Percentiles rank a stretch among this genome's conserved stretches.
Evolutionary conservation across 2,329 filamentous ascomycete genomes (phyloP).

Genomic region (Aspergillus intermedius): DNA sequence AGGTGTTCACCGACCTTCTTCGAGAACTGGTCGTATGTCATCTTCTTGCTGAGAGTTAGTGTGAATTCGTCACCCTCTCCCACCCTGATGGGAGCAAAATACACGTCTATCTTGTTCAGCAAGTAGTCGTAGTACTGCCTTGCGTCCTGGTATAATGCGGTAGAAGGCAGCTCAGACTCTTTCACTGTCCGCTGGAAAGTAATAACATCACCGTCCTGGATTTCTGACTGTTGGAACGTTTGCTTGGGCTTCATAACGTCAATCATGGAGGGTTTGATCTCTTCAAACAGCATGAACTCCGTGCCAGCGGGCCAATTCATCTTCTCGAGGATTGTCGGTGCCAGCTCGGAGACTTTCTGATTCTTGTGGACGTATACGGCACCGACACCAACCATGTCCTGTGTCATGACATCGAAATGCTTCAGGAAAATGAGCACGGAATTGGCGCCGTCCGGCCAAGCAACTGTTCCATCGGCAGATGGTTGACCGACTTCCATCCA

Average conservation of each 20-base stretch:
- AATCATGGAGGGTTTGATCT: slow-evolving; percentile 95
- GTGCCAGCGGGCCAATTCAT: slow-evolving; percentile 82
- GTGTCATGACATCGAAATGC: slow-evolving; percentile 73
- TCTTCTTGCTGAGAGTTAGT: slow-evolving; percentile 76
- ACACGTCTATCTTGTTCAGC: slow-evolving; percentile 71
- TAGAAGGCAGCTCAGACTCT: slow-evolving; percentile 33
- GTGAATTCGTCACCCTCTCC: slow-evolving; percentile 60
- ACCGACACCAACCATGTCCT: slow-evolving; percentile 68
- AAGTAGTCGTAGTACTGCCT: slow-evolving; percentile 91
- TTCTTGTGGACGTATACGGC: slow-evolving; percentile 83
- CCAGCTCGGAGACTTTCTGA: slow-evolving; percentile 80
- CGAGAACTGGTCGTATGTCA: slow-evolving; percentile 80
- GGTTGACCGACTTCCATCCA: slow-evolving; percentile 78
- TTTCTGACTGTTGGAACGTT: slow-evolving; percentile 81
- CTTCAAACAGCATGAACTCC: slow-evolving; percentile 73
- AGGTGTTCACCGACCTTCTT: slow-evolving; percentile 76
- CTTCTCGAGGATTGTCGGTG: slow-evolving; percentile 66
- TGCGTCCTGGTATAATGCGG: slow-evolving; percentile 57
- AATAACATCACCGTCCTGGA: slow-evolving; percentile 94
- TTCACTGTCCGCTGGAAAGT: slow-evolving; percentile 71
- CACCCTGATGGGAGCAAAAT: slow-evolving; percentile 61
- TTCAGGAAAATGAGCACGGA: slow-evolving; percentile 85
- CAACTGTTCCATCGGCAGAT: slow-evolving; percentile 61
- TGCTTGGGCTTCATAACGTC: slow-evolving; percentile 88
- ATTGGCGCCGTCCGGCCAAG: slow-evolving; percentile 55